Evolutionary conservation across 2,329 filamentous ascomycete species (phyloP), one percentile per base, ranked within the genome.

Genomic region (Apiospora saccharicola): DNA sequence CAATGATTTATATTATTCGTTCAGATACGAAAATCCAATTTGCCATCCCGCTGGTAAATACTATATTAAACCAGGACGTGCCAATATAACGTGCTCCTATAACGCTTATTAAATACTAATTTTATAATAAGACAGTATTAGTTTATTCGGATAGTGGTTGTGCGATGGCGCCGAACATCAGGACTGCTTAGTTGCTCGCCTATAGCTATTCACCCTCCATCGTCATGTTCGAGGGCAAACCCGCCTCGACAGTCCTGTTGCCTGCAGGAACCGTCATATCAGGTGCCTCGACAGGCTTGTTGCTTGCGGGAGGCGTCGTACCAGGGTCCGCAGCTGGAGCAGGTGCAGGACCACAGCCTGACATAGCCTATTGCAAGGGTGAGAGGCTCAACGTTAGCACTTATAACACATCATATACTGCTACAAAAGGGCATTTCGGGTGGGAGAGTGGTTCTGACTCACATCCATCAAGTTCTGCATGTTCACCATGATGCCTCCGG

Each of bases 381-480:
- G 4, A n/a, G 22, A 53, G 5, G 22, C 44, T 7, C 8, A 14
- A 37, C 26, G 46, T 69, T 46, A 34, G 24, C 30, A 53, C 8
- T 19, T 1, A 22, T 2, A 53, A 2, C 2, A 24, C 13, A 22
- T 16, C 10, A 6, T 44, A 4, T 46, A 46, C 10, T 13, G 46
- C n/a, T 24, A 22, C 6, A 8, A 12, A 10, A 14, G 13, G 30
- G 67, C 41, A 30, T 43, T n/a, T 14, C 13, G 1, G 26, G 67
- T 1, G 12, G 26, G 19, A 44, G 44, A 46, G 64, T 22, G 14
- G 6, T 7, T 37, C 19, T 30, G 10, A 71, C 69, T 71, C 47
- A 71, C 69, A 7, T 71, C 69, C 53, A 64, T 26, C 53, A 71
- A 46, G 69, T 71, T 71, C 41, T 71, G 69, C 69, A 64, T 61